Percentiles rank a stretch among this genome's conserved stretches.
Evolutionary conservation across 805 yeast genomes (phyloP).

Genomic region (Barnettozyma californica): DNA sequence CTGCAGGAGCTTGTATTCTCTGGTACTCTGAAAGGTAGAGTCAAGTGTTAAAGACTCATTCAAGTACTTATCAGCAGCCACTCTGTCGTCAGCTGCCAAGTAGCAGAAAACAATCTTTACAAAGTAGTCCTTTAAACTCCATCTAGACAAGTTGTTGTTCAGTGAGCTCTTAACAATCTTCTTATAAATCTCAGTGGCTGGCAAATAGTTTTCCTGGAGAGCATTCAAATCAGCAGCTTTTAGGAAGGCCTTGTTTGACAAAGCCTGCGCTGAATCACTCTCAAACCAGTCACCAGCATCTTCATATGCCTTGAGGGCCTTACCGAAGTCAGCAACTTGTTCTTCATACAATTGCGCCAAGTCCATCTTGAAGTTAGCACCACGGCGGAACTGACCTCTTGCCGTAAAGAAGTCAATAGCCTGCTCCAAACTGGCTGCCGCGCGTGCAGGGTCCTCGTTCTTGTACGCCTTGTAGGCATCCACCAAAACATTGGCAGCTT

Average conservation of each 20-base stretch:
- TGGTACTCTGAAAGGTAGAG: constrained; percentile 64
- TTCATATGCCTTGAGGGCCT: constrained; percentile 76
- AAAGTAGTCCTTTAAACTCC: constrained; percentile 92
- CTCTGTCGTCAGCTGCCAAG: constrained; percentile 77
- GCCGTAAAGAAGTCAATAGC: constrained; percentile 83
- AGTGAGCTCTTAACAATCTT: constrained; percentile 70
- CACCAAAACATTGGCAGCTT: constrained; percentile 82
- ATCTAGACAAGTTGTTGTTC: constrained; percentile 70
- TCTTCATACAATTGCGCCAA: constrained; percentile 82
- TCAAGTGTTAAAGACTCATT: constrained; percentile 66
- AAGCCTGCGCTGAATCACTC: constrained; percentile 88
- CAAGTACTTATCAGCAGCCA: constrained; percentile 75
- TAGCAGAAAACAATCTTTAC: constrained; percentile 78
- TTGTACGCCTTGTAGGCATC: constrained; percentile 89
- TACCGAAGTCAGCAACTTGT: constrained; percentile 56
- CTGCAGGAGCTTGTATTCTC: constrained; percentile 66
- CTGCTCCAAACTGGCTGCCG: constrained; percentile 67
- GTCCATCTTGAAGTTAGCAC: constrained; percentile 91
- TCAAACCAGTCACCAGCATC: constrained; percentile 95
- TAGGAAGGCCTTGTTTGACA: constrained; percentile 80
- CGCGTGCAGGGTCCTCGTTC: constrained; percentile 65
- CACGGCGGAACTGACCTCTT: constrained; percentile 93
- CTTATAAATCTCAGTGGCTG: constrained; percentile 75
- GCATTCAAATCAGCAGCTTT: constrained; percentile 90
- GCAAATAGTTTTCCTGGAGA: constrained; percentile 61